Evolutionary conservation across 139 green algal genomes (phyloP), one percentile per base, ranked within the genome.

Genomic region (Monoraphidium neglectum): DNA sequence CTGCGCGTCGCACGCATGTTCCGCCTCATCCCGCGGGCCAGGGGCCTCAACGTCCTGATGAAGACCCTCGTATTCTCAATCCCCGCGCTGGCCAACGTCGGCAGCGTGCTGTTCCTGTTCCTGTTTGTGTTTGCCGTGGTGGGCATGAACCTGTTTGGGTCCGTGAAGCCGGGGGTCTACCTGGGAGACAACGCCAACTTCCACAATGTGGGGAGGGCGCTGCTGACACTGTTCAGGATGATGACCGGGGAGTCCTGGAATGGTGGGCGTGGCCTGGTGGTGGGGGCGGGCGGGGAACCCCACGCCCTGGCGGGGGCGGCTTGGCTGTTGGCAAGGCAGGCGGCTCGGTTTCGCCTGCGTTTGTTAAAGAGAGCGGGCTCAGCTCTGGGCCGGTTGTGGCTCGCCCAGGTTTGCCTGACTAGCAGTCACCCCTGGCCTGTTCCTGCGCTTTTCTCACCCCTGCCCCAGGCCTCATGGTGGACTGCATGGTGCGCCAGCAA

Each of bases 61-160:
- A 75, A 88, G 61, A 94, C 92, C 21, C 83, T 96, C n/a, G 43
- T 91, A 15, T 77, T 92, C 43, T 93, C 89, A 1, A 70, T 94
- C 60, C 90, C 91, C 3, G 89, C 90, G 2, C 81, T 96, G 35
- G 75, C 84, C 69, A 94, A 94, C 79, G 84, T 96, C 4, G 88
- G 79, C 46, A 79, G 70, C 51, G 82, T 94, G 12, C 74, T 94
- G 51, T 81, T 90, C 57, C 80, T 94, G 23, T 90, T 95, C 78
- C 90, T 95, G 74, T 94, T 96, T 81, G 89, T 95, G 33, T 95
- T 87, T 38, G 86, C 88, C 46, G 82, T 95, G 24, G 85, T 95
- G 32, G 92, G 91, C 53, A 94, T 95, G 86, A 92, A 93, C 78
- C 75, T 97, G 26, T 97, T 95, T 76, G 88, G 85, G 16, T 72